Evolutionary conservation across 1,284 basidiomycete species (phyloP).

Genomic region (Moesziomyces sp.): DNA sequence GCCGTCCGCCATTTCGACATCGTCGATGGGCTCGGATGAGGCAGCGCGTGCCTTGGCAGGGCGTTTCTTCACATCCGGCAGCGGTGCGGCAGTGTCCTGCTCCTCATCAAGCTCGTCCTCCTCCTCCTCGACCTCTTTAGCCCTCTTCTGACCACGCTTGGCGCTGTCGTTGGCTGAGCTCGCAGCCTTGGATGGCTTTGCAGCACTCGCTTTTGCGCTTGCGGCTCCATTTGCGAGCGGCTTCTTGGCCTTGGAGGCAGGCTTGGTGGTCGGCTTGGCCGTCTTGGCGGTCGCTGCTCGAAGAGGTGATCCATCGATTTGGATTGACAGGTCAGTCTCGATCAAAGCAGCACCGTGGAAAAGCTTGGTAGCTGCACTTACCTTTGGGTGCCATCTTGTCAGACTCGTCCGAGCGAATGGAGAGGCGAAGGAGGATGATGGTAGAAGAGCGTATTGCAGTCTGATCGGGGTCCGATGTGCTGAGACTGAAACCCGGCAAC

Average conservation of each 20-base stretch:
- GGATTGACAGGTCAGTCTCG: slow-evolving; percentile 9
- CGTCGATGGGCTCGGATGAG: slow-evolving; percentile 26
- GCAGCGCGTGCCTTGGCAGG: slow-evolving; percentile 18
- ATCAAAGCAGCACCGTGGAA: not conserved
- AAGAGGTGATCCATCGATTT: not conserved
- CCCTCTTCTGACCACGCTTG: slow-evolving; percentile 43
- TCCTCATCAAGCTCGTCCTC: slow-evolving; percentile 44
- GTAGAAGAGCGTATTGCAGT: too few species aligned
- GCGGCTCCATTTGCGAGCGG: slow-evolving; percentile 12
- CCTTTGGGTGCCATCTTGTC: slow-evolving; percentile 34
- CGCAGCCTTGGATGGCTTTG: slow-evolving; percentile 12
- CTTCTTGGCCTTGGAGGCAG: slow-evolving; percentile 21
- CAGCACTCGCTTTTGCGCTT: slow-evolving; percentile 13
- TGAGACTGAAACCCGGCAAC: not conserved
- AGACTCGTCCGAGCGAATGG: not conserved
- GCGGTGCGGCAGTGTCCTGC: slow-evolving; percentile 27
- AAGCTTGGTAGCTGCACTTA: not conserved
- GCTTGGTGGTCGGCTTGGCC: slow-evolving; percentile 23
- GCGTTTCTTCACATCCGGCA: slow-evolving; percentile 39
- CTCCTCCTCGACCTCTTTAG: slow-evolving; percentile 34
- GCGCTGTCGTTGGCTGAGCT: slow-evolving; percentile 5
- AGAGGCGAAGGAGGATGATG: not conserved
- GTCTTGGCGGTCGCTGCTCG: slow-evolving; percentile 22
- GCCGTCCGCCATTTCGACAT: slow-evolving; percentile 33
- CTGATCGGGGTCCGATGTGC: not conserved